Conservation (phyloP, 2,329 filamentous ascomycete species). For the Pyrenophora seminiperda region DNA sequence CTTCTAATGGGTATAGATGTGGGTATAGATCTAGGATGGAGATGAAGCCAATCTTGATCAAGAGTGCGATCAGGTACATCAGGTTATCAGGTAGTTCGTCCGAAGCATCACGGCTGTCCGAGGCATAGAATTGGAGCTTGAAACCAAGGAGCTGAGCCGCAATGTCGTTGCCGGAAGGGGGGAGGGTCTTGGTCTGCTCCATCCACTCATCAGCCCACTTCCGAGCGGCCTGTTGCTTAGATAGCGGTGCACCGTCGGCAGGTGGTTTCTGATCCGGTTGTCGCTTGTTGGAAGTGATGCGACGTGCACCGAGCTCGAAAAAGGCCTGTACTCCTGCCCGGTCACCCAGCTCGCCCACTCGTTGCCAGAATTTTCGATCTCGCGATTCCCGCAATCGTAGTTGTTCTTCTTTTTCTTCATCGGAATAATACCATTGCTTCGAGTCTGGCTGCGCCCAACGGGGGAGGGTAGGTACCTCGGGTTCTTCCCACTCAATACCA, state of each 20-base stretch:
- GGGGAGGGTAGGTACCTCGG: slow-evolving; percentile 72
- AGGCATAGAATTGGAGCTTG: slow-evolving; percentile 94
- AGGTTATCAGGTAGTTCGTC: slow-evolving; percentile 90
- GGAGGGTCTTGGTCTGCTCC: slow-evolving; percentile 76
- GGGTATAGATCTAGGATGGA: slow-evolving; percentile 89
- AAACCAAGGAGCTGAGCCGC: slow-evolving; percentile 95
- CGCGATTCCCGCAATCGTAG: slow-evolving; percentile 64
- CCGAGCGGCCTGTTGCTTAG: slow-evolving; percentile 52
- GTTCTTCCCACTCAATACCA: slow-evolving; percentile 54
- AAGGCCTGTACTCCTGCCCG: slow-evolving; percentile 75
- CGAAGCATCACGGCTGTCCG: slow-evolving; percentile 71
- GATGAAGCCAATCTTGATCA: slow-evolving; percentile 97
- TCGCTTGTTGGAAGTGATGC: slow-evolving; percentile 55
- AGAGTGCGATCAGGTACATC: slow-evolving; percentile 85
- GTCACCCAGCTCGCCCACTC: slow-evolving; percentile 66
- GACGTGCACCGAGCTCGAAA: slow-evolving; percentile 82
- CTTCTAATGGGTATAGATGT: slow-evolving; percentile 85
- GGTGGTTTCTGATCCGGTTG: slow-evolving; percentile 40
- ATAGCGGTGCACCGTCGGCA: slow-evolving; percentile 22
- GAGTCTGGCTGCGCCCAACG: slow-evolving; percentile 81
- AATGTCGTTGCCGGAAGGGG: slow-evolving; percentile 83
- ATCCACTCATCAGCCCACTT: slow-evolving; percentile 69
- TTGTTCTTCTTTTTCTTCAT: slow-evolving; percentile 69
- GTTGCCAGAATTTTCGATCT: slow-evolving; percentile 79
- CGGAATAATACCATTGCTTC: slow-evolving; percentile 64